Conservation (phyloP, 2,329 filamentous ascomycete species). For the Cordyceps cicadae region DNA sequence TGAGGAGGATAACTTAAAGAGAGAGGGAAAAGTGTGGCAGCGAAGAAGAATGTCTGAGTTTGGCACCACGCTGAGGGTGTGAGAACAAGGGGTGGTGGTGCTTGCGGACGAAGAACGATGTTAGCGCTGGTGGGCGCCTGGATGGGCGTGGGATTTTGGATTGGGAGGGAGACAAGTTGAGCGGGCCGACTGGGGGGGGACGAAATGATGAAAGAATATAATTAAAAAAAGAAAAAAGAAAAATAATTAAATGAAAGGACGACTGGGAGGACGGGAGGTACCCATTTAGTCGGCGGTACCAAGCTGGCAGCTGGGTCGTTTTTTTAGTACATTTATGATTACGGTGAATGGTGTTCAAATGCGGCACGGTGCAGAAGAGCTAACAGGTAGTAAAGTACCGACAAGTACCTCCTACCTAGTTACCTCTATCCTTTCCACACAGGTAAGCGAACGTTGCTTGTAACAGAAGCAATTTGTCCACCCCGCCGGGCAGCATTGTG, state of each 20-base stretch:
- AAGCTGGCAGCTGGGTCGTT: not conserved
- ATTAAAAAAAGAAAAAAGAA: not conserved
- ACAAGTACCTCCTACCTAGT: too few species aligned
- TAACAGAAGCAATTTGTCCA: too few species aligned
- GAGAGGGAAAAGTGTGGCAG: conserved; percentile 11
- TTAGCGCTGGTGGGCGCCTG: not conserved
- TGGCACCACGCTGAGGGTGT: not conserved
- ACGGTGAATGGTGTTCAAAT: not conserved
- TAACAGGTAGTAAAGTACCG: too few species aligned
- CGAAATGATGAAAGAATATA: not conserved
- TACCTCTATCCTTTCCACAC: too few species aligned
- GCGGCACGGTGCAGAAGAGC: not conserved
- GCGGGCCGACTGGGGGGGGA: not conserved
- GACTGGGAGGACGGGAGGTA: not conserved
- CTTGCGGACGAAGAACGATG: conserved; percentile 4
- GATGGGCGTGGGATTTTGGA: not conserved
- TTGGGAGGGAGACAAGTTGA: not conserved
- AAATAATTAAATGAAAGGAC: not conserved
- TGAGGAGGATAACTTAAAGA: not conserved
- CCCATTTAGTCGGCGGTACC: not conserved
- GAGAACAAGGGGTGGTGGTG: not conserved
- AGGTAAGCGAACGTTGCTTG: too few species aligned
- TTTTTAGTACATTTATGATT: not conserved
- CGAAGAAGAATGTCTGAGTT: conserved; percentile 7
- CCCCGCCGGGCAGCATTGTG: too few species aligned